Evolutionary conservation across 2,329 filamentous ascomycete genomes (phyloP).

Genomic region (Exophiala aquamarina): DNA sequence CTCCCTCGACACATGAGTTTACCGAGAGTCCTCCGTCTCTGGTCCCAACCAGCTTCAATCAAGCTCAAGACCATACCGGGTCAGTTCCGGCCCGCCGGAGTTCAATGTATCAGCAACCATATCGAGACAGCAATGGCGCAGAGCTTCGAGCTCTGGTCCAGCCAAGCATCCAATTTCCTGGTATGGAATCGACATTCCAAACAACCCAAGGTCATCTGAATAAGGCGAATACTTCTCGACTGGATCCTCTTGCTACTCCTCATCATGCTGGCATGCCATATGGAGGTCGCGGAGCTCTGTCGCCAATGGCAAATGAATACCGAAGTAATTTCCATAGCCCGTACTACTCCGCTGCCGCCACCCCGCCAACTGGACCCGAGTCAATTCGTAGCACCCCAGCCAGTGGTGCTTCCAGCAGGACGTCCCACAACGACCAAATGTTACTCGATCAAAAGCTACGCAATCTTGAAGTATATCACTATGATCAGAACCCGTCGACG

Average conservation of each 20-base stretch:
- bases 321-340: constrained; percentile 45
- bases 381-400: constrained; percentile 47
- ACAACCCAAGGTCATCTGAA: constrained; percentile 26
- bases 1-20: too few relatives aligned
- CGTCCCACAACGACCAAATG: constrained; percentile 43
- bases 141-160: constrained; percentile 4
- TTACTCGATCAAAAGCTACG: constrained; percentile 51
- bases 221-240: constrained; percentile 32
- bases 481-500: constrained; percentile 15
- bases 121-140: constrained; percentile 5
- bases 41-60: too few relatives aligned
- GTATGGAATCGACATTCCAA: constrained; percentile 31
- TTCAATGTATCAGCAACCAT: constrained; percentile 7
- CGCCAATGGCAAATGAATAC: constrained; percentile 46
- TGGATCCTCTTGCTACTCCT: constrained; percentile 31
- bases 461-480: constrained; percentile 38
- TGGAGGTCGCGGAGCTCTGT: constrained; percentile 44
- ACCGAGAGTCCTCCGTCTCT: too few relatives aligned
- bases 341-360: constrained; percentile 48
- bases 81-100: constrained; percentile 5
- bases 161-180: constrained; percentile 29
- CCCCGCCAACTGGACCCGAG: constrained; percentile 37
- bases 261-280: constrained; percentile 42
- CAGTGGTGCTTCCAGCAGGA: constrained; percentile 37
- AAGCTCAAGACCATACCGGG: too few relatives aligned